A percentile compares a stretch with the other conserved stretches of the same genome.
These are phyloP conservation scores for Madurella fahalii DNA, from an alignment of 2,329 filamentous ascomycete genomes.

Conservation along the genomic window DNA sequence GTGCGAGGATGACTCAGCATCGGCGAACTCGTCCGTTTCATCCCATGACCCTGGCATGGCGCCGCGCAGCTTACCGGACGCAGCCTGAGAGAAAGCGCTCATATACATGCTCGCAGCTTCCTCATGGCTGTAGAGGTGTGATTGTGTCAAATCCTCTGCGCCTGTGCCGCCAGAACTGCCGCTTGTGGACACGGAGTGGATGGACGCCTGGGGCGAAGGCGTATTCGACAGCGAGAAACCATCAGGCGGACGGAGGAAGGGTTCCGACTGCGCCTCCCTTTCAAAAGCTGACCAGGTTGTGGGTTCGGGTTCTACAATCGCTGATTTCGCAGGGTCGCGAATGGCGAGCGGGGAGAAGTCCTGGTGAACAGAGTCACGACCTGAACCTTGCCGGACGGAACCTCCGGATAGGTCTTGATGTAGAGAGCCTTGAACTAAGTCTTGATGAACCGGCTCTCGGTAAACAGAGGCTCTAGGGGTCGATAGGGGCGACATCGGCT, in stretches of 20 bases:
- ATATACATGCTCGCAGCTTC: constrained; percentile 86
- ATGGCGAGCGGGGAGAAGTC: constrained; percentile 25
- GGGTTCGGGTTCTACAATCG: constrained; percentile 28
- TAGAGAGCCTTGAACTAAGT: not conserved
- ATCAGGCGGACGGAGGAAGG: constrained; percentile 30
- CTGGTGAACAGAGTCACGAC: constrained; percentile 28
- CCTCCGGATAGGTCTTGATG: not conserved
- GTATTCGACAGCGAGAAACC: constrained; percentile 3
- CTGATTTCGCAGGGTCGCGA: constrained; percentile 31
- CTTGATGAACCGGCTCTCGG: not conserved
- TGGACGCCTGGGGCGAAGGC: constrained; percentile 20
- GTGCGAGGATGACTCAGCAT: constrained; percentile 14
- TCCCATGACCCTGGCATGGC: constrained; percentile 54
- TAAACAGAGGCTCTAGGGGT: constrained; percentile 52
- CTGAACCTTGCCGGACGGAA: not conserved
- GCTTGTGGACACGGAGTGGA: constrained; percentile 26
- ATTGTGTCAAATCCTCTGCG: constrained; percentile 55
- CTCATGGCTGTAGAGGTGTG: constrained; percentile 70
- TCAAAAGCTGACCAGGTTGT: constrained; percentile 32
- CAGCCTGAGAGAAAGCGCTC: constrained; percentile 60
- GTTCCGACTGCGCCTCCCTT: constrained; percentile 36
- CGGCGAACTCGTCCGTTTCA: constrained; percentile 30
- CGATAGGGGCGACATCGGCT: constrained; percentile 34
- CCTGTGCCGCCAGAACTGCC: constrained; percentile 29
- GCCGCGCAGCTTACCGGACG: constrained; percentile 29